Base-by-base conservation (phyloP, 2,329 filamentous ascomycete genomes). In the Thermothelomyces thermophilus region DNA sequence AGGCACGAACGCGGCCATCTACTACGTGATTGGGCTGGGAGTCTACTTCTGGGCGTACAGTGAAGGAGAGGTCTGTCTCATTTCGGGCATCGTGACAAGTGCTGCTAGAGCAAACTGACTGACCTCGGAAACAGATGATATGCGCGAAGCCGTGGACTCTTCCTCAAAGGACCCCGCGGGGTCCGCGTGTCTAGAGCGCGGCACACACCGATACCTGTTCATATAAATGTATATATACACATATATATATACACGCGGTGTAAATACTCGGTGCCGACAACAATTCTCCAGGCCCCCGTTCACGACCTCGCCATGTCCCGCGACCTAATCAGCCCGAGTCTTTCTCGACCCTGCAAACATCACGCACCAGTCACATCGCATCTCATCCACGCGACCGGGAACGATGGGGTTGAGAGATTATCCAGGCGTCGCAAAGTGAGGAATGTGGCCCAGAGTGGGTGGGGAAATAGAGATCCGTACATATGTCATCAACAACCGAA, bases 41-140 rank as follows among this genome's bases (percentile, higher is more conserved):
- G 84, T 93, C 13, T 98, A 97, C 69, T 95, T 97, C 62, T 96
- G 90, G 90, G 93, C 88, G 1, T 97, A 94, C 63, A 93, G 86
- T 62, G 91, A 98, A 69, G 93, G 93, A 69, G 93, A 98, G 84
- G 90, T 95, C 70, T 65, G 85, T 73, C 45, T 26, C 20, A 22
- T 39, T 20, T n/a, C n/a, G n/a, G n/a, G n/a, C n/a, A n/a, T n/a
- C 14, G 26, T 14, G 5, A 14, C 4, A 5, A 31, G 7, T 7
- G 8, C 5, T 14, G 13, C 5, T 11, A 2, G 11, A 3, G 7
- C 11, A 5, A 1, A 35, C 14, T 31, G 22, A 14, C 47, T 55
- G 16, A 48, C 28, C 37, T 1, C 14, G 8, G 24, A 36, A 24
- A 14, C 49, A 86, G 82, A 77, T 84, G 50, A 79, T 87, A 48